Base-by-base conservation (phyloP, 2,329 filamentous ascomycete genomes). In the Purpureocillium lavendulum region DNA sequence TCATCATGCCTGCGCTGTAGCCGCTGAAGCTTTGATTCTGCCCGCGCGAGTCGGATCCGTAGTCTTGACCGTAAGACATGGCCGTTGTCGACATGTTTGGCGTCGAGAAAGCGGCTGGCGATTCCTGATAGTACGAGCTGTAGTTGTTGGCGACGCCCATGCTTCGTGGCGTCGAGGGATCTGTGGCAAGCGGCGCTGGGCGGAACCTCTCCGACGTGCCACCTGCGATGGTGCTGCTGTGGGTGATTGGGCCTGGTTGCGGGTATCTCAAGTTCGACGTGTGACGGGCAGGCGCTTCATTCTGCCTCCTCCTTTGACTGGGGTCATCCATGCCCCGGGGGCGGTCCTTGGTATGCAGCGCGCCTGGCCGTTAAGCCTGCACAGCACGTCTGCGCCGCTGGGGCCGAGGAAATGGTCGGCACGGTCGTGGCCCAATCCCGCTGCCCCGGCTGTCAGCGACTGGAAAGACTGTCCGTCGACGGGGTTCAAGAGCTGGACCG, bases 311-410 rank as follows among this genome's bases (percentile, higher is more conserved):
- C 57, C 78, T 72, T 59, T 75, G 78, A 64, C 76, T 77, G 68
- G 81, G 77, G 66, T 84, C 80, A 71, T 90, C 86, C 86, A 92
- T 92, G 59, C 77, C 80, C 65, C 64, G 60, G 69, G 60, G 56
- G 18, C n/a, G 21, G 10, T 21, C 67, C 64, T 60, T 66, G 62
- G 62, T 70, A 64, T 56, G 64, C 60, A 63, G 67, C 66, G 61
- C 69, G 66, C 65, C 66, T 69, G 65, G 71, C 64, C 64, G 69
- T 68, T 64, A 73, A 70, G 70, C 75, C 71, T 59, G 77, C 70
- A 70, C 73, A 75, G 21, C 10, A 26, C 21, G 21, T 26, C 21
- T 26, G 21, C 21, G 21, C 21, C 21, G 21, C 21, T 26, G 21
- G 21, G 21, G 21, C 21, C 21, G 21, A 26, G 21, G 21, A 26